Evolutionary conservation across 2,329 filamentous ascomycete species (phyloP).

Genomic region (Curvularia sp.): DNA sequence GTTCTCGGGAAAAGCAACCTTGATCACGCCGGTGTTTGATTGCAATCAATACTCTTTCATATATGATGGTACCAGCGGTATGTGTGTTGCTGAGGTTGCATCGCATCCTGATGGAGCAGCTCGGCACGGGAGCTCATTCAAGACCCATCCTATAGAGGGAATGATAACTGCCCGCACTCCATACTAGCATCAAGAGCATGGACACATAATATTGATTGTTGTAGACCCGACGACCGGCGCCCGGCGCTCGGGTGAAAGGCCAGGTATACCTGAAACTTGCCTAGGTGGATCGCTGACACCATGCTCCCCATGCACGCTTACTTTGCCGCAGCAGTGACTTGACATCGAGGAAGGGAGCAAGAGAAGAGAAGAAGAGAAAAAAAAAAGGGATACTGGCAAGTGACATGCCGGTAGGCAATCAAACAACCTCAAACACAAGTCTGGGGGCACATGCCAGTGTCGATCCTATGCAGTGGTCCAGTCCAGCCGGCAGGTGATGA

Average conservation of each 20-base stretch:
- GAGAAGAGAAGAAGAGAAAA: constrained; percentile 3
- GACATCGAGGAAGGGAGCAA: too few species aligned
- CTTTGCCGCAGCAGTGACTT: too few species aligned
- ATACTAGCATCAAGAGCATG: constrained; percentile 13
- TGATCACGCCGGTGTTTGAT: not conserved
- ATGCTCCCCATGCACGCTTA: constrained; percentile 5
- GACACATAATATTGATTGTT: constrained; percentile 12
- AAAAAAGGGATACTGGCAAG: constrained; percentile 2
- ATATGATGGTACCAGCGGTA: not conserved
- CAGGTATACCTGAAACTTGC: constrained; percentile 31
- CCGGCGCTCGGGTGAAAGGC: constrained; percentile 2
- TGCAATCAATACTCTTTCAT: not conserved
- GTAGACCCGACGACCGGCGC: constrained; percentile 8
- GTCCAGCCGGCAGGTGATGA: not conserved
- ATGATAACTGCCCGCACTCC: constrained; percentile 10
- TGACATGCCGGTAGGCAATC: constrained; percentile 13
- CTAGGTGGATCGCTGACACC: constrained; percentile 23
- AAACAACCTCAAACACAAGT: constrained; percentile 17
- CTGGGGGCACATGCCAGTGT: constrained; percentile 14
- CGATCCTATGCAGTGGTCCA: constrained; percentile 10
- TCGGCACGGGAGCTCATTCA: not conserved
- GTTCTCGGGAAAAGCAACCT: constrained; percentile 6
- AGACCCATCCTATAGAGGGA: constrained; percentile 6
- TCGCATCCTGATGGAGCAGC: not conserved
- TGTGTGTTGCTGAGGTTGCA: constrained; percentile 1